Conservation (phyloP, 2,329 filamentous ascomycete species). For the Alternaria arborescens region DNA sequence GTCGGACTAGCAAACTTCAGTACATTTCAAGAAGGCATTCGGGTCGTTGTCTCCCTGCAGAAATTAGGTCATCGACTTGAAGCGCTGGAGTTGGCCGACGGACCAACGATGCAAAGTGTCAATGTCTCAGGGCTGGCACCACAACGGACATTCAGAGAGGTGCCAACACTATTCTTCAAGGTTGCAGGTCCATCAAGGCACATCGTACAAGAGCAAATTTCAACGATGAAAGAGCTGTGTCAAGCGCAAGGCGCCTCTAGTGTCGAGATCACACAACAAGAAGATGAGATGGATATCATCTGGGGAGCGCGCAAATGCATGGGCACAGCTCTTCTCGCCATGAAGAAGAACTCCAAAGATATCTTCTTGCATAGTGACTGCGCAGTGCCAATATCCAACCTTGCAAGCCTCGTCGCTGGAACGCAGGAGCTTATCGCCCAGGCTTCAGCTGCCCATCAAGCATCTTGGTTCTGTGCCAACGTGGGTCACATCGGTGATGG, state of each 20-base stretch:
- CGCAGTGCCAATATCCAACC: constrained; percentile 74
- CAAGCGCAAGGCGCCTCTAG: constrained; percentile 65
- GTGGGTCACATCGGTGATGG: constrained; percentile 77
- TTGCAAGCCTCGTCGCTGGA: constrained; percentile 77
- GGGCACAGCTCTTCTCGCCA: constrained; percentile 73
- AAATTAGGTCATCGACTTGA: constrained; percentile 81
- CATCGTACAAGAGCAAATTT: constrained; percentile 78
- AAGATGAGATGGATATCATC: constrained; percentile 69
- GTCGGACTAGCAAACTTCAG: constrained; percentile 76
- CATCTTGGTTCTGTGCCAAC: constrained; percentile 55
- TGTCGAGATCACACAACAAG: constrained; percentile 70
- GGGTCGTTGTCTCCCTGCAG: constrained; percentile 80
- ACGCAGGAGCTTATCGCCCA: constrained; percentile 70
- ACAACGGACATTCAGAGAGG: constrained; percentile 67
- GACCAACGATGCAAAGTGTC: constrained; percentile 79
- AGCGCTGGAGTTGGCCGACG: constrained; percentile 87
- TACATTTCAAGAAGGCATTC: constrained; percentile 73
- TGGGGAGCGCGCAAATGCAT: constrained; percentile 80
- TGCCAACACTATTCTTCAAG: constrained; percentile 77
- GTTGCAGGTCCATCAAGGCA: constrained; percentile 68
- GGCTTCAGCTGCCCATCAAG: constrained; percentile 3
- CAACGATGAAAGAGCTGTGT: constrained; percentile 67
- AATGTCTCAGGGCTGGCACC: constrained; percentile 67
- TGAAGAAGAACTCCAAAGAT: constrained; percentile 66
- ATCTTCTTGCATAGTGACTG: constrained; percentile 79